phyloP scores from a whole-genome alignment of 768 basidiomycete species.

The Crassisporium funariophilum region DNA sequence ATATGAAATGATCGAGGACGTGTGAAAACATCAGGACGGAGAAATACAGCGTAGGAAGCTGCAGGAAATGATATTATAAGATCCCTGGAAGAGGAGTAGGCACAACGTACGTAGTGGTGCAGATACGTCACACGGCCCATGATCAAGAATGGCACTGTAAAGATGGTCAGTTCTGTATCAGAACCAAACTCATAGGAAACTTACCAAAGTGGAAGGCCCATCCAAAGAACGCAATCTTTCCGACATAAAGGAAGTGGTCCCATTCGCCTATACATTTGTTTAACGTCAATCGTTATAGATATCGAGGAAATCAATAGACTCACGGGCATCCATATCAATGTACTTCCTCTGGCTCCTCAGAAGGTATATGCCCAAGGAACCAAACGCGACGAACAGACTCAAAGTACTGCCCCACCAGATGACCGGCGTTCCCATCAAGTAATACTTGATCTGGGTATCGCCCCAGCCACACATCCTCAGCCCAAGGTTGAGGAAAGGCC shows the following conservation, averaged over 20 bases:
- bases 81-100: not conserved
- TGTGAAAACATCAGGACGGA: constrained; percentile 90
- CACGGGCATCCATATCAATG: constrained; percentile 86
- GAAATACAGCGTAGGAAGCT: constrained; percentile 98
- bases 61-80: constrained; percentile 9
- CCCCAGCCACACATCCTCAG: constrained; percentile 98
- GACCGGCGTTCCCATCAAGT: constrained; percentile 88
- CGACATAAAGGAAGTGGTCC: constrained; percentile 93
- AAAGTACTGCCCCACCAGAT: constrained; percentile 85
- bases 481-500: constrained; percentile 90
- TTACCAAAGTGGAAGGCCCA: constrained; percentile 91
- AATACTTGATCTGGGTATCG: constrained; percentile 85
- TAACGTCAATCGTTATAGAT: constrained; percentile 7
- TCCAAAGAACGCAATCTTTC: constrained; percentile 88
- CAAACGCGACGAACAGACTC: constrained; percentile 59
- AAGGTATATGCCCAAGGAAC: constrained; percentile 67
- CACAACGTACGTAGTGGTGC: constrained; percentile 84
- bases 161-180: constrained; percentile 3
- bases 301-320: constrained; percentile 30
- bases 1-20: constrained; percentile 91
- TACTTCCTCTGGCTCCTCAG: constrained; percentile 87
- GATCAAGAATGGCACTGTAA: constrained; percentile 88
- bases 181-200: constrained; percentile 26
- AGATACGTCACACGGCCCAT: constrained; percentile 98
- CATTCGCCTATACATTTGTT: constrained; percentile 64